phyloP scores from a whole-genome alignment of 176 grass and related monocot genomes.

The Triticum turgidum region DNA sequence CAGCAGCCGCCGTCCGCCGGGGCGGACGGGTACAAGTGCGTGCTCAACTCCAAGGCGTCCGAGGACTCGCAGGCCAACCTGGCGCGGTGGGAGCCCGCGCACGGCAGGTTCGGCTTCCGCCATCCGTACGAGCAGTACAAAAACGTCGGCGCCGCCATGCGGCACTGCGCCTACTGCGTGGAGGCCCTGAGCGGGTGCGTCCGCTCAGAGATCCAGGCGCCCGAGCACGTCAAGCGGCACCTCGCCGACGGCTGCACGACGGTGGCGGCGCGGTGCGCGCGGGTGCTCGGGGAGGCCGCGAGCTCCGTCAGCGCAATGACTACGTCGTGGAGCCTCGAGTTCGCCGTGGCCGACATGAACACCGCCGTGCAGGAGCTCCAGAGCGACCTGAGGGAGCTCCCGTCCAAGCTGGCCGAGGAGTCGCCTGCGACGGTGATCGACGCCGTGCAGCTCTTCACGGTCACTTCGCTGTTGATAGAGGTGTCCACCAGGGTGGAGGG shows the following conservation, averaged over 20 bases:
- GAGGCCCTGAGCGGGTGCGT: constrained; percentile 55
- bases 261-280: constrained; percentile 35
- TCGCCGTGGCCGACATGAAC: constrained; percentile 55
- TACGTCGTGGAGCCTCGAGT: constrained; percentile 35
- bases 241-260: constrained; percentile 42
- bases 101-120: constrained; percentile 60
- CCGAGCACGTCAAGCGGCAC: constrained; percentile 35
- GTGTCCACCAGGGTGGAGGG: constrained; percentile 50
- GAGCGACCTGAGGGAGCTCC: constrained; percentile 46
- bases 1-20: constrained; percentile 3
- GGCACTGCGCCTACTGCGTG: constrained; percentile 69
- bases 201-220: constrained; percentile 51
- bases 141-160: constrained; percentile 50
- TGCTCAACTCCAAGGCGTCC: constrained; percentile 62
- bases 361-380: constrained; percentile 56
- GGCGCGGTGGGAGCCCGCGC: constrained; percentile 63
- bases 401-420: constrained; percentile 39
- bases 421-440: constrained; percentile 40
- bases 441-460: constrained; percentile 47
- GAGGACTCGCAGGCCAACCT: constrained; percentile 79
- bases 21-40: constrained; percentile 56
- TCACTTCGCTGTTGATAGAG: constrained; percentile 50
- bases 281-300: constrained; percentile 54
- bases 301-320: constrained; percentile 47
- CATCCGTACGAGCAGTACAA: constrained; percentile 69